Evolutionary conservation across 2,329 filamentous ascomycete genomes (phyloP).

Genomic region (Penicillium sp.): DNA sequence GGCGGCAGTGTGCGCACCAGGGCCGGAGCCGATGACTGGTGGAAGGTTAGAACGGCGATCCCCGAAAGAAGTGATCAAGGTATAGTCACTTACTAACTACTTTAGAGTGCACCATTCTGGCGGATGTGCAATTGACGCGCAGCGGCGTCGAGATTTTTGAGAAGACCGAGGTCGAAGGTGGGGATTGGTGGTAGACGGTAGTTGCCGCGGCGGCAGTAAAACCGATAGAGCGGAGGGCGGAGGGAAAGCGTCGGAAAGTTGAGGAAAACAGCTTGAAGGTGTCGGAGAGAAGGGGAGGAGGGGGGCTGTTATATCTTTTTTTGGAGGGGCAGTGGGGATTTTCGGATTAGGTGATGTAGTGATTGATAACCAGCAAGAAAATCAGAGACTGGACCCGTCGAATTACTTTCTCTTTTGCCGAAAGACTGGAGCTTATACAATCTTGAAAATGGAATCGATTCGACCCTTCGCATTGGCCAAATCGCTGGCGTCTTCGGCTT

Average conservation of each 20-base stretch:
- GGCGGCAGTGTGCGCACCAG: constrained; percentile 94
- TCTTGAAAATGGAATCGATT: neutral
- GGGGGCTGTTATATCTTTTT: constrained; percentile 11
- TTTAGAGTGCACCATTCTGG: constrained; percentile 82
- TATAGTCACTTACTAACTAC: constrained; percentile 72
- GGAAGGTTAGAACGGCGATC: constrained; percentile 14
- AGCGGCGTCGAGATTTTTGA: constrained; percentile 41
- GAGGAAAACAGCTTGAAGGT: constrained; percentile 92
- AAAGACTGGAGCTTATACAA: neutral
- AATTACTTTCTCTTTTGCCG: constrained; percentile 8
- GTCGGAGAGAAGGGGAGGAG: constrained; percentile 16
- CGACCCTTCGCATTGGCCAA: neutral
- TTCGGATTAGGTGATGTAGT: constrained; percentile 14
- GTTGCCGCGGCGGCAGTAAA: constrained; percentile 73
- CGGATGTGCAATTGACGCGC: constrained; percentile 42
- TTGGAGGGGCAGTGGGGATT: constrained; percentile 19
- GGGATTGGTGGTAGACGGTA: constrained; percentile 63
- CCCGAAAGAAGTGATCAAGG: neutral
- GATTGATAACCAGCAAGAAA: constrained; percentile 17
- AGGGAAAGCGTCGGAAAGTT: constrained; percentile 66
- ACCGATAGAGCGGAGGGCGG: constrained; percentile 66
- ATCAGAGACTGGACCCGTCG: constrained; percentile 11
- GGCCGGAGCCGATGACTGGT: constrained; percentile 84
- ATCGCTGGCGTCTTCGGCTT: constrained; percentile 1
- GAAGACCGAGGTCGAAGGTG: constrained; percentile 40